Conservation (phyloP, 2,329 filamentous ascomycete genomes). For the Colletotrichum sp. region DNA sequence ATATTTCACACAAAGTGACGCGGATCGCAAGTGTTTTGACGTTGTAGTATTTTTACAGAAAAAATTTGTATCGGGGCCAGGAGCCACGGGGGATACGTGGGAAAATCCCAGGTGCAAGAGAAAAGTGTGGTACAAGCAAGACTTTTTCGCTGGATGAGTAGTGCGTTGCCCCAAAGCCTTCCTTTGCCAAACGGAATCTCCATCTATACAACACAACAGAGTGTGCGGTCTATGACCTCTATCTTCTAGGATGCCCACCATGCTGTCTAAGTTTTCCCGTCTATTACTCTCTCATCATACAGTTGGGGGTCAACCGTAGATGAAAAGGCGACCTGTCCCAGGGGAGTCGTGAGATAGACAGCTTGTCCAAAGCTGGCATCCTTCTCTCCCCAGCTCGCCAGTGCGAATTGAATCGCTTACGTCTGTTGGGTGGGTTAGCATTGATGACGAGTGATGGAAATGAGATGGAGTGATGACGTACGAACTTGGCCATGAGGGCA, state of each 20-base stretch:
- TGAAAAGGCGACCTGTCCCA: conserved; percentile 18
- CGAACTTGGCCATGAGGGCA: conserved; percentile 93
- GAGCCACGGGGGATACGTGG: conserved; percentile 19
- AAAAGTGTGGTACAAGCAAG: conserved; percentile 8
- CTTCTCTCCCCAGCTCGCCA: conserved; percentile 18
- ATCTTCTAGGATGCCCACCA: conserved; percentile 19
- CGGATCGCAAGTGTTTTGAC: neutral
- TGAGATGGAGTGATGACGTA: conserved; percentile 48
- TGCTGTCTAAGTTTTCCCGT: conserved; percentile 20
- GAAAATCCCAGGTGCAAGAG: neutral
- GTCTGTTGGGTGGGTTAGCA: conserved; percentile 1
- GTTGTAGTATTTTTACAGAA: conserved; percentile 24
- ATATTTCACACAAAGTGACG: no score
- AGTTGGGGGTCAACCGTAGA: conserved; percentile 10
- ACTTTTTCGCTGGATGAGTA: conserved; percentile 16
- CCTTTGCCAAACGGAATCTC: conserved; percentile 8
- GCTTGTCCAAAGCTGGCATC: conserved; percentile 10
- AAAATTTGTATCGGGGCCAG: conserved; percentile 20
- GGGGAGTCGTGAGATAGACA: neutral
- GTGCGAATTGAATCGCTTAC: conserved; percentile 21
- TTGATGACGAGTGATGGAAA: neutral
- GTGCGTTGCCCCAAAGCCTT: neutral
- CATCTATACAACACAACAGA: conserved; percentile 22
- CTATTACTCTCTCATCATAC: conserved; percentile 17
- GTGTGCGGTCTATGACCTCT: conserved; percentile 21